Evolutionary conservation across 345 rosid genomes (phyloP), one percentile per base, ranked within the genome.

Genomic region (Trapa incisa): DNA sequence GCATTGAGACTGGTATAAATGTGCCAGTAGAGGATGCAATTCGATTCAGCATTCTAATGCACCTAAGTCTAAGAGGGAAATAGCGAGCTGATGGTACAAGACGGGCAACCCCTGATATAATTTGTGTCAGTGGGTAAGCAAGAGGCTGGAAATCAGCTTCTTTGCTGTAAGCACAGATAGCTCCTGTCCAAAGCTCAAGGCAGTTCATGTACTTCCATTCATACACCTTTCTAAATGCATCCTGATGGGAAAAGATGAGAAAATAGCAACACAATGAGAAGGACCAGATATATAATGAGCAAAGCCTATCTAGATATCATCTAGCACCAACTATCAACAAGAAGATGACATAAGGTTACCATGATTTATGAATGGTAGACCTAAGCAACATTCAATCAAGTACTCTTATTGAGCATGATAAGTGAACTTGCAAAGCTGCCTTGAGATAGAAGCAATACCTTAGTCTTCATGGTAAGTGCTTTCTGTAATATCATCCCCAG

Each of bases 161-260:
- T 48, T 85, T 73, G 70, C 83, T 73, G 67, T 80, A 87, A 53
- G 89, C 74, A 76, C 95, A 91, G 65, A 94, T 74, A 64, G 96
- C 96, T 71, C 96, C 91, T 16, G 99, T 94, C 97, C 97, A 94
- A 58, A 94, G 93, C 85, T 94, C 97, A 73, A 94, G 93, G 75
- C 99, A 91, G 75, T 83, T 90, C 35, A 91, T 85, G 75, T 84
- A 94, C 75, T 94, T 94, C 99, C 99, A 94, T 71, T 88, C 97
- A 77, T 91, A 94, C 66, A 94, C 97, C 79, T 91, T 89, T 67
- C 89, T 79, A 71, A 86, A 94, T 64, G 97, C 86, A 80, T 91
- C 97, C 97, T 94, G 33, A 45, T 57, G 67, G 32, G 67, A 54
- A 48, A 52, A 58, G 61, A 37, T 47, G 47, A 3, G 37, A 8